Percentiles rank a stretch among this genome's conserved stretches.
Conservation (phyloP, 805 yeast species). For the Metschnikowia dekortorum region DNA sequence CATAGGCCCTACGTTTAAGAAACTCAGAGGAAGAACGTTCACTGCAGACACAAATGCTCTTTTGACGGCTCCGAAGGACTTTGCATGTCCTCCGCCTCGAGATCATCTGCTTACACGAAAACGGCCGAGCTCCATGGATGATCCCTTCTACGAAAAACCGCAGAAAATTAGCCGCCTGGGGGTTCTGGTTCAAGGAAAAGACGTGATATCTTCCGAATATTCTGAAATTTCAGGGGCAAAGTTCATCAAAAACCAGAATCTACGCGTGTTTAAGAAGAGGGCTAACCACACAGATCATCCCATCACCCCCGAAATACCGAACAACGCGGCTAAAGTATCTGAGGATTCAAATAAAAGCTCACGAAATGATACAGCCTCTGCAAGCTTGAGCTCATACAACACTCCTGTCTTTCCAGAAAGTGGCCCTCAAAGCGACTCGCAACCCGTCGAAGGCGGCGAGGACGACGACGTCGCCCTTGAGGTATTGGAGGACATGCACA, state of each 20-base stretch:
- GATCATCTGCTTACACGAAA: slow-evolving; percentile 6
- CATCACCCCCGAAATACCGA: not conserved
- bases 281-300: not conserved
- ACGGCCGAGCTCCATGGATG: slow-evolving; percentile 19
- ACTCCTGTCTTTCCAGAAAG: not conserved
- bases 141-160: slow-evolving; percentile 27
- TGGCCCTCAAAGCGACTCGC: not conserved
- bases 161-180: slow-evolving; percentile 11
- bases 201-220: not conserved
- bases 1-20: slow-evolving; percentile 18
- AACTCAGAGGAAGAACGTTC: slow-evolving; percentile 23
- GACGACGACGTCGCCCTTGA: slow-evolving; percentile 50
- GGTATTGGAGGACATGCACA: slow-evolving; percentile 54
- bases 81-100: slow-evolving; percentile 7
- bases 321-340: slow-evolving; percentile 2
- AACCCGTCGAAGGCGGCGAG: slow-evolving; percentile 10
- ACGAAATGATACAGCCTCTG: not conserved
- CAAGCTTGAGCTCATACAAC: not conserved
- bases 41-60: slow-evolving; percentile 17
- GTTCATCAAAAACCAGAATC: slow-evolving; percentile 16
- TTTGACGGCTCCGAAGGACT: slow-evolving; percentile 4
- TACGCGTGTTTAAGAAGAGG: slow-evolving; percentile 7
- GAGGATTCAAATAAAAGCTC: not conserved
- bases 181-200: not conserved
- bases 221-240: slow-evolving; percentile 1